phyloP scores from a whole-genome alignment of 23 red algal genomes.

The Gracilaria gracilis region DNA sequence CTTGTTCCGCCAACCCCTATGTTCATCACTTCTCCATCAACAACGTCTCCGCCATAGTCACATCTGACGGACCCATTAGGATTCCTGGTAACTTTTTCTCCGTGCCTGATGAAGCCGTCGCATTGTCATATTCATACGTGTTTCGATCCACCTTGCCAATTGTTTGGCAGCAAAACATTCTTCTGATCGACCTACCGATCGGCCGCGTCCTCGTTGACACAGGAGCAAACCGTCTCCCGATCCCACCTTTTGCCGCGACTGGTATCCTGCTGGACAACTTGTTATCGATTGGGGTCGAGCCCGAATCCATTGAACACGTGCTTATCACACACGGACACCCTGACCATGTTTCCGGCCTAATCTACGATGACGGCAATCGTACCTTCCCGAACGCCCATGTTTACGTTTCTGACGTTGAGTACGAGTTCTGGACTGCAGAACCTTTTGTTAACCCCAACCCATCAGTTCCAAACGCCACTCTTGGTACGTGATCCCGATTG shows the following conservation, averaged over 20 bases:
- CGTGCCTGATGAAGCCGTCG: constrained; percentile 8
- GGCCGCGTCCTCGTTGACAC: constrained; percentile 46
- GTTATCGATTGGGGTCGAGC: background rate
- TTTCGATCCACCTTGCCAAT: constrained; percentile 21
- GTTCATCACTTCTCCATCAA: constrained; percentile 28
- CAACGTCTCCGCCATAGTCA: constrained; percentile 25
- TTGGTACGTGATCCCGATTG: background rate
- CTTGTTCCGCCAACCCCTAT: constrained; percentile 28
- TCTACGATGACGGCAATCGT: constrained; percentile 27
- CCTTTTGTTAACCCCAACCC: constrained; percentile 45
- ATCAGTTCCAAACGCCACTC: constrained; percentile 3
- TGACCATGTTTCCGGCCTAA: constrained; percentile 40
- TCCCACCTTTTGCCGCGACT: constrained; percentile 7
- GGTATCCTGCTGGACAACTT: constrained; percentile 1
- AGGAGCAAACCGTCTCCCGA: background rate
- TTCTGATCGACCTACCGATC: constrained; percentile 16
- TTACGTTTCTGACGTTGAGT: constrained; percentile 8
- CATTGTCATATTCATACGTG: background rate
- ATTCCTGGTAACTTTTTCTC: constrained; percentile 2
- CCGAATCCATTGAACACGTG: constrained; percentile 31
- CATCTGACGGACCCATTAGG: constrained; percentile 33
- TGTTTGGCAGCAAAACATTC: constrained; percentile 42
- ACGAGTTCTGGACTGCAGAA: constrained; percentile 54
- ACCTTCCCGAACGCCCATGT: constrained; percentile 35
- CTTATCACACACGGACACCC: constrained; percentile 58